Base-by-base conservation (phyloP, 1,284 basidiomycete genomes). In the Ustilago vetiveriae region DNA sequence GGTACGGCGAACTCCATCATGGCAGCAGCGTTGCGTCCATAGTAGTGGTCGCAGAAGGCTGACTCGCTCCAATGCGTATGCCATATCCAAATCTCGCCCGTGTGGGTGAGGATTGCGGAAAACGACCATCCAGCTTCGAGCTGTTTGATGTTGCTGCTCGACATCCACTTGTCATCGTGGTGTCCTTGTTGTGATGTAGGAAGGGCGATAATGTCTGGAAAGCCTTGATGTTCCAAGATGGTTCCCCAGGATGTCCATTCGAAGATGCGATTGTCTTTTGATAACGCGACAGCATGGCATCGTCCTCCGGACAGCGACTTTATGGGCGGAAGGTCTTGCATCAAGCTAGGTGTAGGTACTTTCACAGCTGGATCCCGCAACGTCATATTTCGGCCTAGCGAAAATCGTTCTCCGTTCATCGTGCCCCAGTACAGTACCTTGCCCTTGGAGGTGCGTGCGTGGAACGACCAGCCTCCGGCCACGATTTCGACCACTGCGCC, bases 241-340 rank as follows among this genome's bases (percentile, higher is more conserved):
- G 40, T 40, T 23, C 55, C 66, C 70, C 70, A 75, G 5, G 62
- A 43, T 26, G 47, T 40, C 74, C 71, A 75, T 32, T 75, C 74
- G 4, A 75, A 39, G 3, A 75, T n/a, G 4, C 54, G 37, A 5
- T 45, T 39, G 11, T 67, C 45, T 9, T 44, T 4, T 11, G 67
- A 53, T 4, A 92, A 83, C 24, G 87, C 85, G n/a, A 87, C 85
- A 5, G 87, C 86, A 78, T 92, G 90, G 30, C 89, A 79, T 54
- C 91, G 85, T 42, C 90, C 91, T 75, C 89, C 90, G 2, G 51
- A 46, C 4, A 75, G 76, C 40, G 59, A 42, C 10, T 43, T 17
- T 16, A 73, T 36, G 13, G 38, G 14, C 6, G 69, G 52, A 2
- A 71, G 32, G 22, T 13, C 39, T 3, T 59, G 10, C 27, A 71